Conservation (phyloP, 495 filamentous ascomycete species). For the Darksidea phi region DNA sequence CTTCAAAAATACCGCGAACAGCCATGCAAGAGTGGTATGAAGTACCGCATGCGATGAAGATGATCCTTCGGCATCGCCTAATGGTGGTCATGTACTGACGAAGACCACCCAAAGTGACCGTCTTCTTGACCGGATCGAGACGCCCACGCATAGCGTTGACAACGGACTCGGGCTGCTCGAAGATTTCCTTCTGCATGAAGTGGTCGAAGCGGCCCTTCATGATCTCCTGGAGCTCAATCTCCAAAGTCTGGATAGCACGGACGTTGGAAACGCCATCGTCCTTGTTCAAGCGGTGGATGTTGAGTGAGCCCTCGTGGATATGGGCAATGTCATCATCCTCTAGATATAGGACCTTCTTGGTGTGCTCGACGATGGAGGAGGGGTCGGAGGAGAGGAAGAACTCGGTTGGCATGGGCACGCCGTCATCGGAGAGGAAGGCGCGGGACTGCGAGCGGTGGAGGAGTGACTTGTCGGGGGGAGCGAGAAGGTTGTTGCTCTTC, state of each 20-base stretch:
- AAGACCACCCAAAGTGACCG: slow-evolving; percentile 90
- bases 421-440: slow-evolving; percentile 97
- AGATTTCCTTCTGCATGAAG: slow-evolving; percentile 99
- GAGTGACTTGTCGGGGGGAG: slow-evolving; percentile 91
- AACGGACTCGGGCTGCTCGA: slow-evolving; percentile 98
- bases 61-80: slow-evolving; percentile 89
- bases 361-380: slow-evolving; percentile 97
- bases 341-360: slow-evolving; percentile 98
- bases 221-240: slow-evolving; percentile 98
- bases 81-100: slow-evolving; percentile 96
- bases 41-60: slow-evolving; percentile 98
- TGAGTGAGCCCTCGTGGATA: slow-evolving; percentile 96
- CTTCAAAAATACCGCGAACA: slow-evolving; percentile 94
- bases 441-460: slow-evolving; percentile 97
- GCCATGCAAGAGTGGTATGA: slow-evolving; percentile 99
- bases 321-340: slow-evolving; percentile 99
- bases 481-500: slow-evolving; percentile 75
- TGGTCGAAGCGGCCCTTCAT: slow-evolving; percentile 99
- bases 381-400: slow-evolving; percentile 99
- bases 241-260: slow-evolving; percentile 94
- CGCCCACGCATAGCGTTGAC: slow-evolving; percentile 99
- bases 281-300: slow-evolving; percentile 97
- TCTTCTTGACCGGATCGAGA: slow-evolving; percentile 87
- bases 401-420: slow-evolving; percentile 93
- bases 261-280: slow-evolving; percentile 95